Evolutionary conservation across 78 protist genomes (phyloP).

Genomic region (Dictyostelium firmibasis): DNA sequence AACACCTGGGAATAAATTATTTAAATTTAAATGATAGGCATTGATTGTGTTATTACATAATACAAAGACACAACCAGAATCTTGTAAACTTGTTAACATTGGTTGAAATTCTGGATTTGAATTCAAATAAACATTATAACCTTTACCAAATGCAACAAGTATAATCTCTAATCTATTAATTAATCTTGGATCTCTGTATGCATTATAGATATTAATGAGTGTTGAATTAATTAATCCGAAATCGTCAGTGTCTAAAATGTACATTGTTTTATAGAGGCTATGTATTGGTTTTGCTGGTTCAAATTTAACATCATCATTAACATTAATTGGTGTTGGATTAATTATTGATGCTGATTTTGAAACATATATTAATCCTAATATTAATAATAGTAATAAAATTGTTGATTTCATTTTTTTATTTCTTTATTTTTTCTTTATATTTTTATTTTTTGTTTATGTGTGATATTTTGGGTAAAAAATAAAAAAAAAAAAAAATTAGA

Average conservation of each 20-base stretch:
- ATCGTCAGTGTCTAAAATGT: conserved; percentile 18
- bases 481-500: background rate
- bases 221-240: background rate
- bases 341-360: background rate
- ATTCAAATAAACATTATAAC: background rate
- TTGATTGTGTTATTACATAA: conserved; percentile 28
- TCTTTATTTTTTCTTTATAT: background rate
- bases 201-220: conserved; percentile 16
- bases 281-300: conserved; percentile 15
- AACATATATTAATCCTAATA: background rate
- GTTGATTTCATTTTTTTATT: background rate
- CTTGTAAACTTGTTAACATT: conserved; percentile 1
- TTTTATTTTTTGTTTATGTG: background rate
- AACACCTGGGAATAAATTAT: conserved; percentile 9
- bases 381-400: background rate
- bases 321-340: background rate
- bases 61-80: background rate
- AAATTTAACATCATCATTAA: background rate
- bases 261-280: background rate
- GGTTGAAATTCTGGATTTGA: conserved; percentile 28
- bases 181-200: conserved; percentile 15
- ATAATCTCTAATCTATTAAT: background rate
- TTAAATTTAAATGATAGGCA: background rate
- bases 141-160: background rate
- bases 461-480: background rate